Evolutionary conservation across 257 asterid species (phyloP), one percentile per base, ranked within the genome.

Genomic region (Craterostigma plantagineum): DNA sequence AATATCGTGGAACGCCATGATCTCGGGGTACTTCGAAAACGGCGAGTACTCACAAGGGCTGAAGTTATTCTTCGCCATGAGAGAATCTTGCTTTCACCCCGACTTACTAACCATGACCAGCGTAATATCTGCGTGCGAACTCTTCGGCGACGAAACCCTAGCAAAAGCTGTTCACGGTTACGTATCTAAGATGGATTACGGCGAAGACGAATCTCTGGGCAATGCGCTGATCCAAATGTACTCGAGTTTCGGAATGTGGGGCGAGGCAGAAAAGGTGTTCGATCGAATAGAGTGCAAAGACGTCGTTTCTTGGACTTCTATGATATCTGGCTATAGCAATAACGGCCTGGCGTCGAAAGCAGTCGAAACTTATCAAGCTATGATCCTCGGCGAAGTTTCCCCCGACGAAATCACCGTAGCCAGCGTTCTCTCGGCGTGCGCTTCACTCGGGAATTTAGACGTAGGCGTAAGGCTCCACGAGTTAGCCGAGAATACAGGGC

Each of bases 91-190:
- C 7, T 46, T 79, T 50, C 64, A 63, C 44, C 98, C 98, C 1
- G 90, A 87, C 63, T 64, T 82, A 63, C 76, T 74, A 81, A 79
- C 98, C 33, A 71, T 87, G 81, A 82, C 98, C 36, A 87, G 98
- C 43, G 93, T 87, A 53, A 70, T 87, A 52, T 79, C 95, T 3
- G 93, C 83, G 0, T 87, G 92, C 66, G 93, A 79, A 63, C 79
- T 52, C 48, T 62, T 76, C 46, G 86, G 77, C 27, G 71, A 79
- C 42, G 86, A 66, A 57, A 68, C 44, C 52, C 74, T 79, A 37
- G 95, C 93, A 33, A 65, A 47, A 60, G 81, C 77, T 6, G 70
- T 82, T 59, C 95, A 87, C 54, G 95, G 95, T 7, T 72, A 74
- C 9, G 86, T 69, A 18, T 71, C 84, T 7, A 82, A 68, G 60